Percentiles rank a stretch among this genome's conserved stretches.
Evolutionary conservation across 805 yeast genomes (phyloP).

Genomic region (Spencermartinsiella europaea): DNA sequence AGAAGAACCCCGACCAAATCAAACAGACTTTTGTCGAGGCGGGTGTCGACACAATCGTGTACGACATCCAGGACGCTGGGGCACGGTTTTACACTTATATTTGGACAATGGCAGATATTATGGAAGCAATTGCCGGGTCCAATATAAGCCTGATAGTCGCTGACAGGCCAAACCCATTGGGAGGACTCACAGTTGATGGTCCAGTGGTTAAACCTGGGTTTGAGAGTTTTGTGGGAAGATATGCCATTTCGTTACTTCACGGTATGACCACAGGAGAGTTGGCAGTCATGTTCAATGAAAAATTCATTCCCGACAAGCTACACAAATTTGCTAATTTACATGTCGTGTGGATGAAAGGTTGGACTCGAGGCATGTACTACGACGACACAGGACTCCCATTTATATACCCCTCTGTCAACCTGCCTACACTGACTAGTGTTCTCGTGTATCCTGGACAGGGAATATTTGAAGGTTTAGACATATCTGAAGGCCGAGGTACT

Average conservation of each 20-base stretch:
- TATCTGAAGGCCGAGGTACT: conserved; percentile 13
- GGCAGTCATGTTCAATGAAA: conserved; percentile 10
- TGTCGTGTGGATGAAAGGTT: conserved; percentile 13
- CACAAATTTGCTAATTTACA: conserved; percentile 3
- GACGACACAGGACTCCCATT: conserved; percentile 13
- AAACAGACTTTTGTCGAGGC: conserved; percentile 9
- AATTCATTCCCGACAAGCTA: conserved; percentile 5
- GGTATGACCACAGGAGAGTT: conserved; percentile 12
- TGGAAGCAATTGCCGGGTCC: conserved; percentile 14
- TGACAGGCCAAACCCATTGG: conserved; percentile 13
- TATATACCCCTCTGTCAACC: conserved; percentile 11
- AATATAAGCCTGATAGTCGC: conserved; percentile 6
- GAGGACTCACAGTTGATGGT: conserved; percentile 11
- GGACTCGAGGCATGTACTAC: conserved; percentile 9
- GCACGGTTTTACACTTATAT: conserved; percentile 12
- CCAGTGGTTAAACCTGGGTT: conserved; percentile 9
- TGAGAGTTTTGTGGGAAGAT: conserved; percentile 12
- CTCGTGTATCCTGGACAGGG: conserved; percentile 12
- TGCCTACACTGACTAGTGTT: conserved; percentile 11
- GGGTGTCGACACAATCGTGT: conserved; percentile 8
- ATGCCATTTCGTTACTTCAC: conserved; percentile 9
- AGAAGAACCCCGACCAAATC: conserved; percentile 9
- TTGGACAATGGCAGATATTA: conserved; percentile 12
- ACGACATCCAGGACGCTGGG: conserved; percentile 13
- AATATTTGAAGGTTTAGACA: conserved; percentile 8